A percentile compares a stretch with the other conserved stretches of the same genome.
phyloP scores from a whole-genome alignment of 2,329 filamentous ascomycete species.

The Apiospora phragmitis region DNA sequence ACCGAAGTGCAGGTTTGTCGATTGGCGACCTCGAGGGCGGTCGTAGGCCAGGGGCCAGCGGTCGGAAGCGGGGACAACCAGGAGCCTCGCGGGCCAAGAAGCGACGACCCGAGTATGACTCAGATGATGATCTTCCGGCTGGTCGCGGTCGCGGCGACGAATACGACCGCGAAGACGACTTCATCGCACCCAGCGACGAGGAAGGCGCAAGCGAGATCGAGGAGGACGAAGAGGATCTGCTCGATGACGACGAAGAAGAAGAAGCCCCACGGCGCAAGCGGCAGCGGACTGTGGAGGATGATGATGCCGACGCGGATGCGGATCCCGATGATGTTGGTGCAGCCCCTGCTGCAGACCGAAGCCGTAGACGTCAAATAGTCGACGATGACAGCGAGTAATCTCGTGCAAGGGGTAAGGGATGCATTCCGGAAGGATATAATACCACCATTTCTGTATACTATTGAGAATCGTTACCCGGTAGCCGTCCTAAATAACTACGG shows the following conservation, averaged over 20 bases:
- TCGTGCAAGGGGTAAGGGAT: conserved; percentile 13
- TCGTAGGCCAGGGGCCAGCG: conserved; percentile 46
- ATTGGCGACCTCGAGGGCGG: conserved; percentile 69
- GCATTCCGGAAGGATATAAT: neutral
- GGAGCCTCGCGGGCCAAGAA: conserved; percentile 53
- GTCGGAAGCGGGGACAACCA: conserved; percentile 54
- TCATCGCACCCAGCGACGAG: conserved; percentile 74
- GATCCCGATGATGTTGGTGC: conserved; percentile 51
- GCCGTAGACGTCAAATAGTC: conserved; percentile 57
- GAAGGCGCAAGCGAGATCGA: conserved; percentile 57
- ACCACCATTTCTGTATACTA: conserved; percentile 4
- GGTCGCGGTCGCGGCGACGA: conserved; percentile 66
- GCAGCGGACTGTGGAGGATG: conserved; percentile 50
- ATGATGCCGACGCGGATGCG: conserved; percentile 54
- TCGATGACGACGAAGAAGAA: conserved; percentile 54
- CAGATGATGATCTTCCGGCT: conserved; percentile 70
- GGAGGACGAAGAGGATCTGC: conserved; percentile 58
- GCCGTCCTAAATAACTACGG: neutral
- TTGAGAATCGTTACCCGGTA: neutral
- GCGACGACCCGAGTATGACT: conserved; percentile 68
- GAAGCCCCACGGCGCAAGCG: conserved; percentile 48
- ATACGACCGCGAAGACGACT: conserved; percentile 79
- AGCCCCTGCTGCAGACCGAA: conserved; percentile 39
- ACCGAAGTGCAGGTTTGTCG: conserved; percentile 59
- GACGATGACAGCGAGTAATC: conserved; percentile 54